Percentiles rank a stretch among this genome's conserved stretches.
Conservation (phyloP, 208 protist species). For the Leishmania mexicana region DNA sequence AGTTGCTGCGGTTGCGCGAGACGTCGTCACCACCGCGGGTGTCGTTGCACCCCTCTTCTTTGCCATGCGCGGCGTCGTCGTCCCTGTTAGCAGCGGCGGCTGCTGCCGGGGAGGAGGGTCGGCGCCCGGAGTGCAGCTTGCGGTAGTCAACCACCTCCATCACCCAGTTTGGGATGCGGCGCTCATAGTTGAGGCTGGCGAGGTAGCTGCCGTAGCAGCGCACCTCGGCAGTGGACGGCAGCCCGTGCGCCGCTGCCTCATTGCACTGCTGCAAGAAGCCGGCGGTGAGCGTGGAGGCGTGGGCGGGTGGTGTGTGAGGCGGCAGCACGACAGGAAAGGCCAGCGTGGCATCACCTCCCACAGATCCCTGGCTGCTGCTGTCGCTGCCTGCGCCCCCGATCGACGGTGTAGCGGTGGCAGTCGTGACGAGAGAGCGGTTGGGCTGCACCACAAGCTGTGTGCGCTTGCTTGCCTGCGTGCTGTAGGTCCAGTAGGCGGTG, state of each 20-base stretch:
- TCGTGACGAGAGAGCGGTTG: slow-evolving; percentile 8
- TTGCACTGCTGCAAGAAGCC: slow-evolving; percentile 38
- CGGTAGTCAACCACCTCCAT: slow-evolving; percentile 58
- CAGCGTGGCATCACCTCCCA: background rate
- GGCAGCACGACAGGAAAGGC: slow-evolving; percentile 41
- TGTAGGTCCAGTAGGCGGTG: slow-evolving; percentile 21
- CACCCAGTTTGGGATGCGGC: slow-evolving; percentile 81
- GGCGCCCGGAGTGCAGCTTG: slow-evolving; percentile 7
- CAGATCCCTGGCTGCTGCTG: background rate
- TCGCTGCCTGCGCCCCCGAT: background rate
- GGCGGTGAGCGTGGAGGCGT: slow-evolving; percentile 10
- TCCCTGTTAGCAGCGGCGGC: background rate
- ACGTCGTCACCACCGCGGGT: slow-evolving; percentile 11
- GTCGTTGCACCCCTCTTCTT: slow-evolving; percentile 11
- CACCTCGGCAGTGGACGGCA: slow-evolving; percentile 56
- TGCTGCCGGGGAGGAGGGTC: background rate
- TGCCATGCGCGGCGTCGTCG: slow-evolving; percentile 18
- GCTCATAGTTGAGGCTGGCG: slow-evolving; percentile 82
- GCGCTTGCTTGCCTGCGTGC: slow-evolving; percentile 9
- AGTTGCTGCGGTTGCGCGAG: slow-evolving; percentile 50
- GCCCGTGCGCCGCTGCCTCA: slow-evolving; percentile 39
- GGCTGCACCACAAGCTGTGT: slow-evolving; percentile 24
- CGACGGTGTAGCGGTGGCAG: background rate
- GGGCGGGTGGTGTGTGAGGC: slow-evolving; percentile 15
- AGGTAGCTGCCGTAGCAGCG: slow-evolving; percentile 78